Conservation (phyloP, 2,329 filamentous ascomycete species). For the Colletotrichum sidae region DNA sequence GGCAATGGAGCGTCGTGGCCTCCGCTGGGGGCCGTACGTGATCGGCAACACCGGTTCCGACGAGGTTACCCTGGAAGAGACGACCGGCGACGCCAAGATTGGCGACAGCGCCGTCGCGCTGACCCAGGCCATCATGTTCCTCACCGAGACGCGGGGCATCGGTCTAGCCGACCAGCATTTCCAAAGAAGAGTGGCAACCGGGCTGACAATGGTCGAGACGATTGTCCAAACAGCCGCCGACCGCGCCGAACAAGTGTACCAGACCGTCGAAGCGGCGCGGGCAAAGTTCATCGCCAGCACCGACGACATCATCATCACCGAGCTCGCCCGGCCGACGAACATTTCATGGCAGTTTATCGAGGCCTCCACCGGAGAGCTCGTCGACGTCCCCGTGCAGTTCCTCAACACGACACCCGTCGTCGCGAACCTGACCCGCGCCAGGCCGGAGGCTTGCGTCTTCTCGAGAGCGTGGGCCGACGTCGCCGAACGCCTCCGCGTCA, state of each 20-base stretch:
- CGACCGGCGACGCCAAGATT: slow-evolving; percentile 45
- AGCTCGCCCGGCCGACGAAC: slow-evolving; percentile 39
- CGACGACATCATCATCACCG: slow-evolving; percentile 46
- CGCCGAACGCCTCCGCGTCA: slow-evolving; percentile 41
- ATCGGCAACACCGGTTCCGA: slow-evolving; percentile 37
- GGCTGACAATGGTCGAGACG: slow-evolving; percentile 42
- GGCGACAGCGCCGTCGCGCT: slow-evolving; percentile 46
- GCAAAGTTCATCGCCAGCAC: slow-evolving; percentile 43
- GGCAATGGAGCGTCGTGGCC: slow-evolving; percentile 43
- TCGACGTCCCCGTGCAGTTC: slow-evolving; percentile 44
- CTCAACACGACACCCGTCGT: slow-evolving; percentile 43
- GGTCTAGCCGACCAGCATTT: slow-evolving; percentile 46
- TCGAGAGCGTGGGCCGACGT: slow-evolving; percentile 44
- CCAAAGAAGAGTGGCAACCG: slow-evolving; percentile 44
- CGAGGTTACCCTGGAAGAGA: slow-evolving; percentile 41
- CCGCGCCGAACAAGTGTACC: slow-evolving; percentile 42
- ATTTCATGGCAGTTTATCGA: slow-evolving; percentile 44
- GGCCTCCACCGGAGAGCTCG: slow-evolving; percentile 41
- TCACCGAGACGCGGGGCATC: slow-evolving; percentile 47
- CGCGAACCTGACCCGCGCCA: slow-evolving; percentile 45
- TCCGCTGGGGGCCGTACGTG: slow-evolving; percentile 47
- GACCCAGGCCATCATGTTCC: slow-evolving; percentile 45
- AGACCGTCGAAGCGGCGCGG: slow-evolving; percentile 42
- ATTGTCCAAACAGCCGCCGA: slow-evolving; percentile 46
- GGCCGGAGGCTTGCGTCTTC: slow-evolving; percentile 46